Base-by-base conservation (phyloP, 495 filamentous ascomycete species). In the Cairneyella variabilis region DNA sequence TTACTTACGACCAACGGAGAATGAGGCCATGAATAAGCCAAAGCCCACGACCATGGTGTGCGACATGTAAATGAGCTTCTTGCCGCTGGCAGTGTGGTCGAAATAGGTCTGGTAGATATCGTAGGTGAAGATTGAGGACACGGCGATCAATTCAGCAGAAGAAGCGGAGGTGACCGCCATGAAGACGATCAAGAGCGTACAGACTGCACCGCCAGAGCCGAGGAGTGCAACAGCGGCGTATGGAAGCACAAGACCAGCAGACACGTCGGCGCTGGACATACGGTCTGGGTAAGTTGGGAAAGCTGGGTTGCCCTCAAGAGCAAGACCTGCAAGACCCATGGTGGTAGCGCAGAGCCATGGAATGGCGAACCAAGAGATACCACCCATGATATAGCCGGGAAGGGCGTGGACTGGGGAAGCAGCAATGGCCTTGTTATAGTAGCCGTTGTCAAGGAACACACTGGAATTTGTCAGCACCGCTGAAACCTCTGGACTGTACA, bases 351-450 rank as follows among this genome's bases (percentile, higher is more conserved):
- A 85, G 18, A 97, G 78, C 90, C 90, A 97, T 17, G 92, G 92
- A 51, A 97, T 95, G 7, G 92, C 92, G 53, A 97, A 97, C 91
- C 91, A 97, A 60, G 78, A 84, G 2, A 97, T 77, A 36, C 92
- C 92, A 21, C 92, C 92, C 42, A 59, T 60, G 30, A 63, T 86
- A 59, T 97, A 97, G 26, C 92, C 92, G 5, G 92, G 92, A 43
- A 97, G 86, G 6, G 91, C 91, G 54, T 91, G 85, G 2, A 92
- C 85, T 1, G 90, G 90, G 26, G 83, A 85, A 4, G 91, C 91
- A n/a, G 91, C 90, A 53, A 96, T 95, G 36, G 91, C 91, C 67
- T 96, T 95, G 76, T 95, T 93, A 74, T 92, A 95, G 74, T 95
- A 95, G 10, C 74, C 74, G 54, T 71, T 67, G 47, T 70, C 69